Conservation (phyloP, 73 alveolate genomes). For the Blepharisma stoltei region DNA sequence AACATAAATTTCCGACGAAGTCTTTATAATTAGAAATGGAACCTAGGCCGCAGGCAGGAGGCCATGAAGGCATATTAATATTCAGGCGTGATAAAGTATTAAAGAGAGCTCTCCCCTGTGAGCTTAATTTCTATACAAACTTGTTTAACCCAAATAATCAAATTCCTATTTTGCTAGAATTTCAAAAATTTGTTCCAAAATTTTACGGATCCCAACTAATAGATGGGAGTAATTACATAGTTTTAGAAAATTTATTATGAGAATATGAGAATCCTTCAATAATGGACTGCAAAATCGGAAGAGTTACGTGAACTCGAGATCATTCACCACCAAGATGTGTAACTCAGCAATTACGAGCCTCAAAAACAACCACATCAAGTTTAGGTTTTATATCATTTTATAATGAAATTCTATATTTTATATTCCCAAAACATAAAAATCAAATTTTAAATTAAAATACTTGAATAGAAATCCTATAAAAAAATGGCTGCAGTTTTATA, state of each 20-base stretch:
- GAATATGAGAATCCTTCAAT: constrained; percentile 20
- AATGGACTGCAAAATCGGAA: constrained; percentile 22
- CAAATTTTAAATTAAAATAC: too few relatives aligned
- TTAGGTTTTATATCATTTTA: too few relatives aligned
- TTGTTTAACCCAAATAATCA: not conserved
- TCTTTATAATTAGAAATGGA: not conserved
- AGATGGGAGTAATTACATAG: constrained; percentile 19
- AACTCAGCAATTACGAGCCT: not conserved
- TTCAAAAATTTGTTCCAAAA: constrained; percentile 8
- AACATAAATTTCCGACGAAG: too few relatives aligned
- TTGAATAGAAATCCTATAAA: too few relatives aligned
- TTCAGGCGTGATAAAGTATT: not conserved
- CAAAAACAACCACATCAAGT: constrained; percentile 13
- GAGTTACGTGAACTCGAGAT: constrained; percentile 12
- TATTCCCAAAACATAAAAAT: too few relatives aligned
- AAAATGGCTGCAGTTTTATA: too few relatives aligned
- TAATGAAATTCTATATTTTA: too few relatives aligned
- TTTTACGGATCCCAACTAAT: not conserved
- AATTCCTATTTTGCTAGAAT: not conserved
- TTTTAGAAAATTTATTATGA: constrained; percentile 22
- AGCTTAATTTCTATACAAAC: not conserved
- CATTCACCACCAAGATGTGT: not conserved
- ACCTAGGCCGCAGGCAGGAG: constrained; percentile 13
- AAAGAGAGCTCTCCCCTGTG: not conserved
- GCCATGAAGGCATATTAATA: constrained; percentile 12